Evolutionary conservation across 805 yeast genomes (phyloP).

Genomic region (Myxozyma geophila): DNA sequence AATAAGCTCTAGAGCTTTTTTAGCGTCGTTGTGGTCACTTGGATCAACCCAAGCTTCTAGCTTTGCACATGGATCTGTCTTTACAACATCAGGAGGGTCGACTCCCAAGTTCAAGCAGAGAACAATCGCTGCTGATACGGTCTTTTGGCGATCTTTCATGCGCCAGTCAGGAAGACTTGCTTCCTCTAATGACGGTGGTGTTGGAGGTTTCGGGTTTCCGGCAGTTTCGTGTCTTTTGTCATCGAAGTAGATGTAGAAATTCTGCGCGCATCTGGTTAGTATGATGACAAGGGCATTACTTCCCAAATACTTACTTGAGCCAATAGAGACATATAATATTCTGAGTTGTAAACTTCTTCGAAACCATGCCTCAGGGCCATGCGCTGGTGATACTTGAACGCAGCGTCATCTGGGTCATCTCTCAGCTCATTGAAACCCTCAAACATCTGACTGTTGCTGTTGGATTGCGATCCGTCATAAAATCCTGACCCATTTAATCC

Average conservation of each 20-base stretch:
- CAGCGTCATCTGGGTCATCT: conserved; percentile 36
- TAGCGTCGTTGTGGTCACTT: conserved; percentile 71
- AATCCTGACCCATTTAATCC: not conserved
- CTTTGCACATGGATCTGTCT: conserved; percentile 90
- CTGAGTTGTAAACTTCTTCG: conserved; percentile 59
- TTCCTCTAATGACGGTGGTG: conserved; percentile 49
- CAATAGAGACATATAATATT: conserved; percentile 52
- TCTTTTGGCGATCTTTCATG: conserved; percentile 86
- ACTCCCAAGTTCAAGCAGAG: conserved; percentile 91
- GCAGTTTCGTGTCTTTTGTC: conserved; percentile 91
- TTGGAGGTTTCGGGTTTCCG: conserved; percentile 64
- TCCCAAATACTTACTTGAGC: conserved; percentile 49
- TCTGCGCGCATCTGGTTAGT: conserved; percentile 42
- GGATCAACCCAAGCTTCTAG: conserved; percentile 96
- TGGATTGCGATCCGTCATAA: conserved; percentile 7
- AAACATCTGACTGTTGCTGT: not conserved
- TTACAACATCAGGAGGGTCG: conserved; percentile 94
- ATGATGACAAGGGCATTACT: not conserved
- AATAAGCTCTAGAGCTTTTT: conserved; percentile 87
- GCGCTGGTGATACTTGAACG: conserved; percentile 37
- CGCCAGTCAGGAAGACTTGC: conserved; percentile 82
- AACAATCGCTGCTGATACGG: conserved; percentile 90
- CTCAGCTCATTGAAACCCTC: conserved; percentile 24
- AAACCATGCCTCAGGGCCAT: conserved; percentile 57
- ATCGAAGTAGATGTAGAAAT: conserved; percentile 82